These are phyloP conservation scores for Backusella circina DNA, from an alignment of 192 early-diverging fungal species.

Conservation along the genomic window DNA sequence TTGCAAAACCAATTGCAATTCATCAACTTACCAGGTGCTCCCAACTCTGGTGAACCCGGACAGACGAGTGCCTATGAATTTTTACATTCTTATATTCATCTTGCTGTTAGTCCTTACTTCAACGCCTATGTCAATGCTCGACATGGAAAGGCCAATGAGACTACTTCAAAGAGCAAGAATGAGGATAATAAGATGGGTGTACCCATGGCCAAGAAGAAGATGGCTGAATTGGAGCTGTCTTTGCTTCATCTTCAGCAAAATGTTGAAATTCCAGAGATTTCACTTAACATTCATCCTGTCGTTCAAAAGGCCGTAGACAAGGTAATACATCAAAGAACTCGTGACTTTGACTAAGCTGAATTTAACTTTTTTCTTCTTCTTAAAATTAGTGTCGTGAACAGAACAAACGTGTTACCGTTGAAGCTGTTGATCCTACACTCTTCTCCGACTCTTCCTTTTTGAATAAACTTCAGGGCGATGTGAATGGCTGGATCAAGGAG, in stretches of 20 bases:
- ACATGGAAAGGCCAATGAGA: conserved; percentile 44
- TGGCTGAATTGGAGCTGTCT: conserved; percentile 95
- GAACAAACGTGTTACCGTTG: conserved; percentile 63
- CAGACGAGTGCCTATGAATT: conserved; percentile 76
- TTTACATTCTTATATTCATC: conserved; percentile 87
- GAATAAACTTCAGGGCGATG: conserved; percentile 92
- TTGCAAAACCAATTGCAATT: conserved; percentile 83
- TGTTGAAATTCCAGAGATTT: conserved; percentile 94
- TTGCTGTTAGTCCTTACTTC: conserved; percentile 94
- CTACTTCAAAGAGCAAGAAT: conserved; percentile 41
- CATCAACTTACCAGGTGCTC: conserved; percentile 83
- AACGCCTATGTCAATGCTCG: conserved; percentile 85
- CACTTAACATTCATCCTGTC: conserved; percentile 81
- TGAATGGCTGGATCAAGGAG: conserved; percentile 99
- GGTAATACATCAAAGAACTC: conserved; percentile 17
- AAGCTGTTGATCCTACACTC: conserved; percentile 65
- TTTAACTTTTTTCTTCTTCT: neutral
- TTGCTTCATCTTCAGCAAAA: conserved; percentile 96
- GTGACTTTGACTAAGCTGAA: too few species aligned
- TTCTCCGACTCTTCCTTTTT: conserved; percentile 83
- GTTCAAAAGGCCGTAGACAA: conserved; percentile 67
- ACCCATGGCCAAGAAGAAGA: conserved; percentile 97
- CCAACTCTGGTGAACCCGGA: conserved; percentile 46
- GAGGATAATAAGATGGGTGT: conserved; percentile 84
- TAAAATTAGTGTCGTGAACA: conserved; percentile 55